Percentiles rank a stretch among this genome's conserved stretches.
Evolutionary conservation across 1,284 basidiomycete species (phyloP).

Genomic region (Leccinum griseonigrum): DNA sequence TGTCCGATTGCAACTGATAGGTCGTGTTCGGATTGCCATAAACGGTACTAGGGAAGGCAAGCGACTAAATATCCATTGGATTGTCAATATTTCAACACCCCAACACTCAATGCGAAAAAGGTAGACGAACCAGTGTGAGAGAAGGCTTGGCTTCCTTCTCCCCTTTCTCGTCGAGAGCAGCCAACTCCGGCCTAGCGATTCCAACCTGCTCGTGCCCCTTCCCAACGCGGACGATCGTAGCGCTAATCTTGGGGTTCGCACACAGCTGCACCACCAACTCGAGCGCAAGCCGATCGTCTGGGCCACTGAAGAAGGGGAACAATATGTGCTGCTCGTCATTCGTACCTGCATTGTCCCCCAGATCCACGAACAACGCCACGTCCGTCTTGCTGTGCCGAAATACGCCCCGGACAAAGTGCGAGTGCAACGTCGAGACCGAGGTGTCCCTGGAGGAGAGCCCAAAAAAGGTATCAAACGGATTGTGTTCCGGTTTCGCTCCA

Average conservation of each 20-base stretch:
- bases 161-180: conserved; percentile 26
- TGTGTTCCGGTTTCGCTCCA: conserved; percentile 25
- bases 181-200: conserved; percentile 22
- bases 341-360: conserved; percentile 40
- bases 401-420: conserved; percentile 80
- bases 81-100: background rate
- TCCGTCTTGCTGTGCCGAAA: conserved; percentile 71
- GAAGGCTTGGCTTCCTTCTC: conserved; percentile 6
- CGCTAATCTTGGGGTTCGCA: conserved; percentile 60
- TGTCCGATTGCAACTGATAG: conserved; percentile 64
- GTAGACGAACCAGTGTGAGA: conserved; percentile 19
- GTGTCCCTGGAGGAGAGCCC: conserved; percentile 36
- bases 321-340: conserved; percentile 66
- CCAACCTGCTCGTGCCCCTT: conserved; percentile 25
- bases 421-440: conserved; percentile 54
- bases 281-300: conserved; percentile 89
- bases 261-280: conserved; percentile 84
- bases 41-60: conserved; percentile 61
- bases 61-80: conserved; percentile 34
- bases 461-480: conserved; percentile 69
- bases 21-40: conserved; percentile 63
- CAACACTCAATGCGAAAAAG: conserved; percentile 34
- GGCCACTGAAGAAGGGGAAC: conserved; percentile 91
- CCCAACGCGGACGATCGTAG: conserved; percentile 59
- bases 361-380: conserved; percentile 82